Evolutionary conservation across 2,329 filamentous ascomycete genomes (phyloP), one percentile per base, ranked within the genome.

Genomic region (Ophiostoma sp.): DNA sequence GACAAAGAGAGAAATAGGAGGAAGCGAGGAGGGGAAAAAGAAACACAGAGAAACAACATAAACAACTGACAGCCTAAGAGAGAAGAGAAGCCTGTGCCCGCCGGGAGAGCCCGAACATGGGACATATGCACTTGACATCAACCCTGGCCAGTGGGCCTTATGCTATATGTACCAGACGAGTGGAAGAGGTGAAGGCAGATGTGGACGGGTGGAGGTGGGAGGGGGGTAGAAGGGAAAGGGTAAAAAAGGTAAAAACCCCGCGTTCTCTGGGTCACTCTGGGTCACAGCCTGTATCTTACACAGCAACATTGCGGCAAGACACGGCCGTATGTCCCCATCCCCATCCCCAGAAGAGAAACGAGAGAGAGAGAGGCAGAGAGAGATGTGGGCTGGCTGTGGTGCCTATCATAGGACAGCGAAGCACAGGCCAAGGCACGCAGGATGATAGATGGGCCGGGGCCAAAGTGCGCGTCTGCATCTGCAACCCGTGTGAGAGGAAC

Each of bases 101-200:
- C 71, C 73, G 70, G 71, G 73, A 73, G 59, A 66, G 73, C 68
- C 73, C 71, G 73, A 64, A 50, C 25, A 55, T 59, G 42, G 45
- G 25, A 69, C 36, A 63, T 48, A 72, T 28, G 39, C 70, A 50
- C 66, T 72, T 72, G 70, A 52, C 69, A 63, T 50, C 61, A 28
- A 68, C 22, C 61, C 72, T 71, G 61, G 59, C 68, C 36, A 33
- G 69, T 68, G 50, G 48, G n/a, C 28, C 59, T 36, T 8, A 48
- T 19, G 15, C 42, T 15, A 48, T 48, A 45, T 71, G 39, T n/a
- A n/a, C 48, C 31, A 57, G 61, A 31, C 45, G n/a, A 45, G 66
- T 48, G 57, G 33, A 22, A 52, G 39, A 12, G 61, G 36, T 22
- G 33, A 39, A 31, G 55, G 28, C 36, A 36, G 55, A 42, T 9